phyloP scores from a whole-genome alignment of 179 eudicot genomes.

The Spinacia oleracea region DNA sequence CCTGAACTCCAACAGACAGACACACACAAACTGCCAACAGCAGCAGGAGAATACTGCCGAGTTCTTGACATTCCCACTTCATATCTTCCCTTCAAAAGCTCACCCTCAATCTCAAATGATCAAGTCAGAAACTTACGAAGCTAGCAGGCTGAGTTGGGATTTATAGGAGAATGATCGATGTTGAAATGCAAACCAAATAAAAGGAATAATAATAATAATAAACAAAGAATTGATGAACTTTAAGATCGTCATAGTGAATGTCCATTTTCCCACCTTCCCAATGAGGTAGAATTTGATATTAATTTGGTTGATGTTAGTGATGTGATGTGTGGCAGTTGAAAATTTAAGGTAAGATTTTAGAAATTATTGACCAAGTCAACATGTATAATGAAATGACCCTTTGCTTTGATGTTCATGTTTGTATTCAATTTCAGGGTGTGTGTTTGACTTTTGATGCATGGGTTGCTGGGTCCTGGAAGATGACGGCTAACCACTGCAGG shows the following conservation, averaged over 20 bases:
- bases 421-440: background rate
- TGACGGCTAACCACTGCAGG: constrained; percentile 2
- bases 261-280: constrained; percentile 1
- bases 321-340: background rate
- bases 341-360: background rate
- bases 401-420: background rate
- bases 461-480: background rate
- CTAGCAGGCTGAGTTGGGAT: background rate
- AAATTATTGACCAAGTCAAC: background rate
- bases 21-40: constrained; percentile 15
- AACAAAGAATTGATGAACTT: background rate
- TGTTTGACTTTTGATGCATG: background rate
- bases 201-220: background rate
- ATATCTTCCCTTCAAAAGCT: constrained; percentile 6
- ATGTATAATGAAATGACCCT: no score
- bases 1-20: constrained; percentile 3
- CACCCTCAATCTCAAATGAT: background rate
- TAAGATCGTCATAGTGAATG: background rate
- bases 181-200: background rate
- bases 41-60: background rate
- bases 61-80: constrained; percentile 16
- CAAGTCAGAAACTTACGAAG: background rate
- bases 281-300: background rate
- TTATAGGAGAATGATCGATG: background rate
- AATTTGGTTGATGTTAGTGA: background rate